Evolutionary conservation across 2,329 filamentous ascomycete species (phyloP).

Genomic region (Pyrenophora seminiperda): DNA sequence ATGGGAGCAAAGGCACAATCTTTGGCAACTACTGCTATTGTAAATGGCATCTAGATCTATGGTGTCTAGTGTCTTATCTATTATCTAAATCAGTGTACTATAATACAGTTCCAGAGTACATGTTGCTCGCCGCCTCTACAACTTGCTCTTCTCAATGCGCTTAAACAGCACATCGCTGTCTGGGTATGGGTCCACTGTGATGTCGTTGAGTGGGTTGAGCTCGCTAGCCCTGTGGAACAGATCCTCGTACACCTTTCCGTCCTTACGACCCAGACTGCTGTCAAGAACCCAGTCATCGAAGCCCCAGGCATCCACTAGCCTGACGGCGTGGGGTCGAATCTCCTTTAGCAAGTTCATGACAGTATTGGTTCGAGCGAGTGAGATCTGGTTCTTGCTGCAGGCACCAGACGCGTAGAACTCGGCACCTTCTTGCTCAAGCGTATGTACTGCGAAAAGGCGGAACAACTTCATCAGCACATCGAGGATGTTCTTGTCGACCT

Average conservation of each 20-base stretch:
- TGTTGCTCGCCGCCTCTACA: constrained; percentile 40
- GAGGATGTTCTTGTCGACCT: constrained; percentile 63
- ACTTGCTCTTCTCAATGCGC: constrained; percentile 63
- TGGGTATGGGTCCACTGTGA: constrained; percentile 75
- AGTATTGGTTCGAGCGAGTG: constrained; percentile 67
- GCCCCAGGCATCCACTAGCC: constrained; percentile 74
- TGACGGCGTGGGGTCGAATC: constrained; percentile 73
- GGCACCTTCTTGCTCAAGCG: constrained; percentile 69
- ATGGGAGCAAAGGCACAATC: too few species aligned
- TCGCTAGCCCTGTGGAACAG: constrained; percentile 74
- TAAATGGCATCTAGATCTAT: neutral
- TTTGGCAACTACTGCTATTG: too few species aligned
- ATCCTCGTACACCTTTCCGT: constrained; percentile 79
- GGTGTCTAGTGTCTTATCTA: neutral
- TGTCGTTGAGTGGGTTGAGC: constrained; percentile 73
- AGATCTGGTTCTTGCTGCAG: constrained; percentile 73
- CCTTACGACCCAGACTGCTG: constrained; percentile 69
- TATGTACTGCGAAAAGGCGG: constrained; percentile 68
- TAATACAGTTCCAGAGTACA: constrained; percentile 6
- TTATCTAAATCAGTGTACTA: constrained; percentile 2
- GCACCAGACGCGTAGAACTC: constrained; percentile 75
- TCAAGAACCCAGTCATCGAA: constrained; percentile 82
- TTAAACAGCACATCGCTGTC: constrained; percentile 65
- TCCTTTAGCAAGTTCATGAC: constrained; percentile 73
- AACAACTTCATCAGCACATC: constrained; percentile 68